Evolutionary conservation across 2,329 filamentous ascomycete species (phyloP), one percentile per base, ranked within the genome.

Genomic region (Fusarium incarnatum): DNA sequence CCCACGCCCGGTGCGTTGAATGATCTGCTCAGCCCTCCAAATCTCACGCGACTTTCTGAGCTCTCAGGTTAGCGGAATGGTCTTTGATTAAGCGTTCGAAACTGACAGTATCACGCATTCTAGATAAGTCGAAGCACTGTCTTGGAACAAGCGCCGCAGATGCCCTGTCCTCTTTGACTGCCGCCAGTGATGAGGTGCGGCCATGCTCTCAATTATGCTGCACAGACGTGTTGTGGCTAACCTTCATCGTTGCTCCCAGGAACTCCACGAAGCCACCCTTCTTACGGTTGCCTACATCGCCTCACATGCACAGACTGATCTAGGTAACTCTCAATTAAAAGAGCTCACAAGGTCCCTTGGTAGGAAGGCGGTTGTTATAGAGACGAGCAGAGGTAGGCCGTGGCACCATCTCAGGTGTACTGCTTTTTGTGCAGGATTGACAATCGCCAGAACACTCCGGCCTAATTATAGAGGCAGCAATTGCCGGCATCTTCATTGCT

Each of bases 401-500:
- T 28, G 12, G 16, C 20, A 18, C 8, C 16, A 23, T 53, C 30
- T 11, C 22, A 8, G 23, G n/a, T 15, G 27, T n/a, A 18, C 45
- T 28, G 42, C 18, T 34, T 42, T 8, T 15, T 46, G 16, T 23
- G 9, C n/a, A 13, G 16, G 32, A 45, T 56, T 47, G 25, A 65
- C 55, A 48, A 9, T 22, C 44, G 8, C 22, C 41, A 59, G 32
- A 48, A 49, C 23, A 16, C 4, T 41, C 42, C 9, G 56, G 60
- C 10, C 56, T 74, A 16, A 53, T 64, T 3, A 57, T 67, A 8
- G 79, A 80, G 64, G 68, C 70, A 20, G 72, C 64, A 4, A 63
- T 80, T 12, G 77, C 75, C 6, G 76, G 73, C 37, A 62, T 83
- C 5, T 40, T 61, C 4, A 30, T 76, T 5, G 61, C 82, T 11